Percentiles rank a stretch among this genome's conserved stretches.
phyloP scores from a whole-genome alignment of 306 rosid genomes.

The Inga leiocalycina region DNA sequence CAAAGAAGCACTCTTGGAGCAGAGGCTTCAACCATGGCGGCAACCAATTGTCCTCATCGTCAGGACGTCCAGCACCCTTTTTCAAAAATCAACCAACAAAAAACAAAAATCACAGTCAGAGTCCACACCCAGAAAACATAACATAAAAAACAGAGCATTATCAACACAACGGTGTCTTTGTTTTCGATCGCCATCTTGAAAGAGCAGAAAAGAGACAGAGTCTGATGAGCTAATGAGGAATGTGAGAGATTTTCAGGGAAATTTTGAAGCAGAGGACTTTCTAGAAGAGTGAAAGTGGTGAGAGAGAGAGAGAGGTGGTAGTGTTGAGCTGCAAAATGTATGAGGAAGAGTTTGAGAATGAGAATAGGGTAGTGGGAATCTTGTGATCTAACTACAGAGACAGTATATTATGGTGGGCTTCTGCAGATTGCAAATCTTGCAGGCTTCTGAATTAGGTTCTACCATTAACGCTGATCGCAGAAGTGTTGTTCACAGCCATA shows the following conservation, averaged over 20 bases:
- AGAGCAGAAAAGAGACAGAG: not conserved
- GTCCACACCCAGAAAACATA: conserved; percentile 19
- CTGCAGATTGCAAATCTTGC: too few species aligned
- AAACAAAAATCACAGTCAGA: conserved; percentile 9
- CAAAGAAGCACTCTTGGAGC: conserved; percentile 77
- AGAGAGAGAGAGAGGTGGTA: conserved; percentile 36
- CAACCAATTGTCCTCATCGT: conserved; percentile 78
- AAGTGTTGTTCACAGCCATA: too few species aligned
- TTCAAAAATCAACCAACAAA: not conserved
- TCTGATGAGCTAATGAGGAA: not conserved
- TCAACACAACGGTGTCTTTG: conserved; percentile 43
- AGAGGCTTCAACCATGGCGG: conserved; percentile 98
- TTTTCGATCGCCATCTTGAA: conserved; percentile 87
- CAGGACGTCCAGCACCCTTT: conserved; percentile 89
- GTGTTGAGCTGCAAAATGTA: not conserved
- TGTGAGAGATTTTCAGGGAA: conserved; percentile 2
- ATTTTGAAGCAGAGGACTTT: not conserved
- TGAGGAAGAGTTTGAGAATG: too few species aligned
- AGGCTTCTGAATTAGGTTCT: too few species aligned
- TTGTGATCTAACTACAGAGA: too few species aligned
- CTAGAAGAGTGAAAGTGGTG: conserved; percentile 43
- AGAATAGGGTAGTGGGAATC: too few species aligned
- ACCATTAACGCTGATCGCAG: too few species aligned
- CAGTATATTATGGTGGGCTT: too few species aligned
- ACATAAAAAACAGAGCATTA: not conserved